Percentiles rank a stretch among this genome's conserved stretches.
Conservation (phyloP, 192 early-diverging fungal genomes). For the Coemansia sp. region DNA sequence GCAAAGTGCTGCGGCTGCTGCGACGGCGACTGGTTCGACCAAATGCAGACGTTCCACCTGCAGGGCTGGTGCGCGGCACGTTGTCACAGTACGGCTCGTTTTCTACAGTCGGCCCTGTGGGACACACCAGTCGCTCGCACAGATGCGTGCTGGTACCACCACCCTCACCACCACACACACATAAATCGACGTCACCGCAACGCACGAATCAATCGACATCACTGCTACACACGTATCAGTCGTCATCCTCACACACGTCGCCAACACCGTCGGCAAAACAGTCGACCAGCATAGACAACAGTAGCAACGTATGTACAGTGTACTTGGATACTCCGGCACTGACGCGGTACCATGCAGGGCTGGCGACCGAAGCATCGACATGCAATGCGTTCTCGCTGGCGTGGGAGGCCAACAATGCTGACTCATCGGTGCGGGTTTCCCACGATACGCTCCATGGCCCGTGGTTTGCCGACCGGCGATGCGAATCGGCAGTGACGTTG, state of each 20-base stretch:
- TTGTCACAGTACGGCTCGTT: neutral
- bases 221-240: conserved; percentile 3
- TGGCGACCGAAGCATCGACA: conserved; percentile 21
- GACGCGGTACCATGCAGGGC: conserved; percentile 21
- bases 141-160: neutral
- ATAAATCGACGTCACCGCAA: conserved; percentile 13
- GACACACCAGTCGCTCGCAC: neutral
- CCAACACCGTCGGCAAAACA: neutral
- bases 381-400: conserved; percentile 30
- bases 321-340: conserved; percentile 32
- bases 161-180: conserved; percentile 32
- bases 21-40: conserved; percentile 14
- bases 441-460: conserved; percentile 31
- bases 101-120: neutral
- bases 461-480: conserved; percentile 35
- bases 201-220: conserved; percentile 2
- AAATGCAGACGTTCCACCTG: conserved; percentile 4
- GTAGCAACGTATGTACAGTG: conserved; percentile 9
- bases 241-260: neutral
- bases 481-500: conserved; percentile 15
- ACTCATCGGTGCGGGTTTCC: conserved; percentile 7
- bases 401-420: conserved; percentile 17
- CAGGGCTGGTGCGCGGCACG: neutral
- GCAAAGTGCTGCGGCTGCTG: conserved; percentile 24
- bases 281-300: neutral